Evolutionary conservation across 257 asterid genomes (phyloP).

Genomic region (Euphrasia confusa): DNA sequence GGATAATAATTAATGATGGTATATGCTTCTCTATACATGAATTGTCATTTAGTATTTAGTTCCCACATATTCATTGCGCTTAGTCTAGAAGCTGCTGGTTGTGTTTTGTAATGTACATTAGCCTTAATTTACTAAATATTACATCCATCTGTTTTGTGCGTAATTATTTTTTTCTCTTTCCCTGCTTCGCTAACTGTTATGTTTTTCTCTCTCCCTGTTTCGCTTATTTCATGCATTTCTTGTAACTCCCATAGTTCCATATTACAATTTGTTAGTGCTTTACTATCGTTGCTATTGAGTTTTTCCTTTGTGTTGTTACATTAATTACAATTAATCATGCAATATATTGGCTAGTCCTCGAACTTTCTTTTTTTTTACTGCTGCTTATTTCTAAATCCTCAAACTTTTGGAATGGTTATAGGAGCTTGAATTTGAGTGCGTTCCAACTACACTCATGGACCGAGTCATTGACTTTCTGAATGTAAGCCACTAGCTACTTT

Average conservation of each 20-base stretch:
- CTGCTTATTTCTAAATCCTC: constrained; percentile 20
- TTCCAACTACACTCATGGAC: constrained; percentile 74
- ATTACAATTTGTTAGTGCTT: constrained; percentile 1
- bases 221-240: not conserved
- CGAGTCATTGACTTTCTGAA: constrained; percentile 71
- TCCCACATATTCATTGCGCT: too few species aligned
- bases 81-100: too few species aligned
- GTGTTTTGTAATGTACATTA: too few species aligned
- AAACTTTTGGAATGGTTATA: constrained; percentile 27
- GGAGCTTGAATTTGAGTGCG: constrained; percentile 85
- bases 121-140: too few species aligned
- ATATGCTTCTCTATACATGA: not conserved
- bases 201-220: not conserved
- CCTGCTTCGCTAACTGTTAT: not conserved
- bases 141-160: too few species aligned
- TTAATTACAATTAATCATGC: not conserved
- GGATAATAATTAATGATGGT: not conserved
- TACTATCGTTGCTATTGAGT: not conserved
- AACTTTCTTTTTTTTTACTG: constrained; percentile 2
- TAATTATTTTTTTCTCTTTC: too few species aligned
- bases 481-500: constrained; percentile 42
- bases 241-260: not conserved
- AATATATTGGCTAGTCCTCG: constrained; percentile 12
- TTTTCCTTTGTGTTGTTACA: not conserved
- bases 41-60: not conserved